These are phyloP conservation scores for Trichosporon sp. DNA, from an alignment of 1,284 basidiomycete species.

Conservation along the genomic window DNA sequence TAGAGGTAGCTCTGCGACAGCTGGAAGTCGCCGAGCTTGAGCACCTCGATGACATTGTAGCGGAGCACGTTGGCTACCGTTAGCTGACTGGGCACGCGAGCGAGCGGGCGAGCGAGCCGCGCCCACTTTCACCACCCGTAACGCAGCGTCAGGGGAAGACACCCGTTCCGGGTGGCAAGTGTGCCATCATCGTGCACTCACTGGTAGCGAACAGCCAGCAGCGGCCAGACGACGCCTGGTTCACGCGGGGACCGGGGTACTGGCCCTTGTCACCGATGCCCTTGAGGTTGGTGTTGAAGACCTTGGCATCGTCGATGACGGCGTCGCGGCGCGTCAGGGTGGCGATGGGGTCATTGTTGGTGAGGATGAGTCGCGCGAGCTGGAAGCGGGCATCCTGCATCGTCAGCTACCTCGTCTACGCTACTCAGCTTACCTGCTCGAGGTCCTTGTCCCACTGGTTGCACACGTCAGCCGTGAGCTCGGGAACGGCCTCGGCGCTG, in stretches of 20 bases:
- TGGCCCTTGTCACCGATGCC: conserved; percentile 56
- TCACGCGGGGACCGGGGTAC: conserved; percentile 72
- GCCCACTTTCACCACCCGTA: background rate
- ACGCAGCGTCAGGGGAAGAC: background rate
- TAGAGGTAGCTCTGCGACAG: conserved; percentile 85
- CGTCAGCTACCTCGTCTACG: conserved; percentile 14
- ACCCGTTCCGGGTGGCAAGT: background rate
- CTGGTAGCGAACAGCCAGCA: conserved; percentile 94
- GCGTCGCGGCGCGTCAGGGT: conserved; percentile 70
- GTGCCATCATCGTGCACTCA: conserved; percentile 30
- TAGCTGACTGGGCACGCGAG: background rate
- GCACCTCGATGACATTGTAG: conserved; percentile 79
- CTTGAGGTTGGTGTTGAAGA: conserved; percentile 76
- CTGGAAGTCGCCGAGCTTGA: conserved; percentile 84
- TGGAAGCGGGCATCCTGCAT: conserved; percentile 64
- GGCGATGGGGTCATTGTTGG: conserved; percentile 70
- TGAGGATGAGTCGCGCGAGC: conserved; percentile 78
- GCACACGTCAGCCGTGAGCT: conserved; percentile 63
- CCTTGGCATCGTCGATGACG: conserved; percentile 68
- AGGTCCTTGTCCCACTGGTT: conserved; percentile 68
- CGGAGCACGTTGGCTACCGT: conserved; percentile 70
- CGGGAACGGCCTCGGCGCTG: conserved; percentile 17
- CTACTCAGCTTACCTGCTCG: conserved; percentile 51
- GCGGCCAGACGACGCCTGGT: conserved; percentile 82
- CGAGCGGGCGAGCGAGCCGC: too few species aligned